Evolutionary conservation across 176 grass and related monocot species (phyloP).

Genomic region (Eleusine coracana): DNA sequence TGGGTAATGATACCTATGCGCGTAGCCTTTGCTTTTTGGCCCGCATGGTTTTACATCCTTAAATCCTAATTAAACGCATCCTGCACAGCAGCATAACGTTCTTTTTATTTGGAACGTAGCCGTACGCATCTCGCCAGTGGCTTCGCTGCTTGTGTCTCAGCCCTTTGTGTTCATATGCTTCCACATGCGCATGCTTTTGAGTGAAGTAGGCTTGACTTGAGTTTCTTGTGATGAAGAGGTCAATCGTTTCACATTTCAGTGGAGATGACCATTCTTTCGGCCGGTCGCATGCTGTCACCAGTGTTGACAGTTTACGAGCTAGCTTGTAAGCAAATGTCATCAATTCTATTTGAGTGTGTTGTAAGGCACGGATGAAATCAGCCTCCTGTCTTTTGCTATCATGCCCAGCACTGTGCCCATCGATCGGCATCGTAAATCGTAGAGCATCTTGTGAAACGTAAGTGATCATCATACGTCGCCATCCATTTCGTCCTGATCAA

Average conservation of each 20-base stretch:
- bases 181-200: conserved; percentile 33
- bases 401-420: not conserved
- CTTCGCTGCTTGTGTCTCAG: not conserved
- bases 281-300: not conserved
- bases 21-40: not conserved
- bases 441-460: not conserved
- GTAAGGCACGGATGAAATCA: conserved; percentile 35
- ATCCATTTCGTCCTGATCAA: not conserved
- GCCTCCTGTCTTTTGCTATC: not conserved
- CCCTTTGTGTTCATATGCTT: not conserved
- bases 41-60: not conserved
- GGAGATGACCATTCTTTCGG: not conserved
- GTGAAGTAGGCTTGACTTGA: conserved; percentile 35
- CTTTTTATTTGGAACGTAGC: not conserved
- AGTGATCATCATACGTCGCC: not conserved
- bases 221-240: not conserved
- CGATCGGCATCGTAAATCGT: not conserved
- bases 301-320: not conserved
- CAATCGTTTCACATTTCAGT: too few species aligned
- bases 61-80: not conserved
- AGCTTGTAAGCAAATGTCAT: conserved; percentile 17
- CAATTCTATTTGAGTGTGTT: conserved; percentile 31
- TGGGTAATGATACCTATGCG: not conserved
- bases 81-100: not conserved
- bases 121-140: not conserved